A percentile compares a stretch with the other conserved stretches of the same genome.
phyloP scores from a whole-genome alignment of 371 early-diverging fungal species.

The Smittium culicis region DNA sequence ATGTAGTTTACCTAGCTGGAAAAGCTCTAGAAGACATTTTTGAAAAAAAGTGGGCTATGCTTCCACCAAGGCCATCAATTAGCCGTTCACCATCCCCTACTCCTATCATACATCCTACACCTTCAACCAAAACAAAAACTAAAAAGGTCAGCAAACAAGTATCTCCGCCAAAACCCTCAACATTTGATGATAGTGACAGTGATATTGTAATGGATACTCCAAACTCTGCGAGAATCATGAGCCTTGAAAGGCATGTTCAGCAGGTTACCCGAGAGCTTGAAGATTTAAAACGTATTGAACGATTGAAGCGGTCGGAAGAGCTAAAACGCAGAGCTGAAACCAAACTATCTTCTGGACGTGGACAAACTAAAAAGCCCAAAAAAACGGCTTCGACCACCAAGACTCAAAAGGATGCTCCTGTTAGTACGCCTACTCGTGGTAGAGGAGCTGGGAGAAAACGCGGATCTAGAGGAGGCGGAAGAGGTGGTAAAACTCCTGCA shows the following conservation, averaged over 20 bases:
- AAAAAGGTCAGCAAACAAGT: constrained; percentile 26
- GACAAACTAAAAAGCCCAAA: background rate
- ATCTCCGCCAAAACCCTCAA: constrained; percentile 1
- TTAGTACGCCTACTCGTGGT: constrained; percentile 18
- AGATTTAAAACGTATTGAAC: constrained; percentile 41
- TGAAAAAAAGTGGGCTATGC: constrained; percentile 69
- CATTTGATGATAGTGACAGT: constrained; percentile 31
- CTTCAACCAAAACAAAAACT: constrained; percentile 28
- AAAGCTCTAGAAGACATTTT: constrained; percentile 63
- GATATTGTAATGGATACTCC: no score
- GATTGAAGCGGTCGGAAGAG: constrained; percentile 12
- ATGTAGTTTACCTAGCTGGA: constrained; percentile 81
- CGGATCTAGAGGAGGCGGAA: constrained; percentile 17
- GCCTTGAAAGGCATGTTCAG: constrained; percentile 46
- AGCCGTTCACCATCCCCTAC: constrained; percentile 9
- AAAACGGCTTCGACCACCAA: constrained; percentile 20
- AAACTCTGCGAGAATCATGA: constrained; percentile 37
- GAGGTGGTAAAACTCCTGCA: constrained; percentile 9
- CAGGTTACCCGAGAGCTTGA: constrained; percentile 47
- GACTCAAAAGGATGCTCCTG: constrained; percentile 22
- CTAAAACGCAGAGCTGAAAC: background rate
- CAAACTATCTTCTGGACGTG: background rate
- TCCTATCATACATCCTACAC: constrained; percentile 18
- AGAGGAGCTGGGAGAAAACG: constrained; percentile 19
- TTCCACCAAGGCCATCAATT: constrained; percentile 30